A percentile compares a stretch with the other conserved stretches of the same genome.
Conservation (phyloP, 495 filamentous ascomycete species). For the Immersiella caudata region DNA sequence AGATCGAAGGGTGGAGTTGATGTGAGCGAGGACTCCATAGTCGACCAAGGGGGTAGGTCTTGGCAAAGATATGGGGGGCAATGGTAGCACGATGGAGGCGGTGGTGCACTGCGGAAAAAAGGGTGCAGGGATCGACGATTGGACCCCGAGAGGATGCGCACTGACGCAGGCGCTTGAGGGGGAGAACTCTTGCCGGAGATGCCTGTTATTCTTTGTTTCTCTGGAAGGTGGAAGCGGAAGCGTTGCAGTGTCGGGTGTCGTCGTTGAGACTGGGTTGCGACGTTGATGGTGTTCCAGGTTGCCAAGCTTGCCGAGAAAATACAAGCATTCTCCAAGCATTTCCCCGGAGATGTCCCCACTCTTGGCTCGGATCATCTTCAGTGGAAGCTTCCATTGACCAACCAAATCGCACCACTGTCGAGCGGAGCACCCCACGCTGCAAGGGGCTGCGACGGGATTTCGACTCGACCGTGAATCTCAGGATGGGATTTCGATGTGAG, state of each 20-base stretch:
- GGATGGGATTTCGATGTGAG: constrained; percentile 1
- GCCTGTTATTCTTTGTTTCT: neutral
- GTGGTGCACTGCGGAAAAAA: neutral
- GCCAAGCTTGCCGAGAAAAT: constrained; percentile 27
- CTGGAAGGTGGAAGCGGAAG: neutral
- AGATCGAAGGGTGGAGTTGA: neutral
- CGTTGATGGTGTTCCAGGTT: constrained; percentile 27
- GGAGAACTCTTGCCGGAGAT: neutral
- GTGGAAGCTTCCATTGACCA: constrained; percentile 16
- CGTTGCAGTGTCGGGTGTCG: neutral
- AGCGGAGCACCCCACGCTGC: neutral
- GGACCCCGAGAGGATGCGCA: neutral
- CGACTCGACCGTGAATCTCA: neutral
- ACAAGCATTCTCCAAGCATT: constrained; percentile 7
- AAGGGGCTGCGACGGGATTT: constrained; percentile 12
- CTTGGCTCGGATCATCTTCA: neutral
- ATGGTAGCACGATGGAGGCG: neutral
- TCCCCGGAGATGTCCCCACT: neutral
- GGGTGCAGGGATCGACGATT: neutral
- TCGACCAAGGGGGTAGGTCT: constrained; percentile 2
- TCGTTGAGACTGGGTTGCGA: constrained; percentile 46
- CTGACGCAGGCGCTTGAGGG: neutral
- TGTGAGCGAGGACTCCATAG: neutral
- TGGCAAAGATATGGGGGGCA: neutral
- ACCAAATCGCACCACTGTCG: neutral